phyloP scores from a whole-genome alignment of 805 yeast genomes.

The Pichia scutulata region DNA sequence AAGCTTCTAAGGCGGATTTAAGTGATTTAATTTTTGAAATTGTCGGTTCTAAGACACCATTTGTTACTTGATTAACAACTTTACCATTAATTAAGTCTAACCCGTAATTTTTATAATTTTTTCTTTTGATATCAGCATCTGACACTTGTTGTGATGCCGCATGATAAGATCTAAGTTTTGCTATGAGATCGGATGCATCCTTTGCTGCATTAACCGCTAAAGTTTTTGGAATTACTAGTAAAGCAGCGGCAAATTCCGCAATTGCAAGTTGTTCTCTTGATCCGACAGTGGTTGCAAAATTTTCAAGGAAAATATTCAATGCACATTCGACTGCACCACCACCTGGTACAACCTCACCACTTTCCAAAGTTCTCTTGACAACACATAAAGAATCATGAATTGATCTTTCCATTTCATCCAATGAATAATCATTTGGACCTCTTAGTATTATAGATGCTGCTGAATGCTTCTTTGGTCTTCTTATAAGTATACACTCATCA shows the following conservation, averaged over 20 bases:
- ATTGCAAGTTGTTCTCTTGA: constrained; percentile 96
- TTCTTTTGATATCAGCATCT: constrained; percentile 76
- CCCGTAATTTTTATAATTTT: constrained; percentile 84
- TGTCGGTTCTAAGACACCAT: constrained; percentile 95
- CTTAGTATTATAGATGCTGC: constrained; percentile 87
- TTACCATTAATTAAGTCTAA: constrained; percentile 87
- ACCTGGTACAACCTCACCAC: constrained; percentile 94
- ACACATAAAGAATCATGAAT: constrained; percentile 90
- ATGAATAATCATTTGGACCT: constrained; percentile 90
- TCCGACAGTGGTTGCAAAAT: constrained; percentile 96
- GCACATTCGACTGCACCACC: constrained; percentile 99
- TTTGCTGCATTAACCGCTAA: constrained; percentile 96
- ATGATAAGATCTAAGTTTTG: constrained; percentile 93
- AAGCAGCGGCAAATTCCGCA: constrained; percentile 91
- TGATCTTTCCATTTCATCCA: constrained; percentile 98
- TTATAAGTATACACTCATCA: constrained; percentile 91
- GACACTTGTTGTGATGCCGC: constrained; percentile 87
- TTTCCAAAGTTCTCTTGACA: constrained; percentile 90
- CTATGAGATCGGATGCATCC: constrained; percentile 90
- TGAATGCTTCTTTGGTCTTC: constrained; percentile 86
- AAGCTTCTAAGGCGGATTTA: constrained; percentile 95
- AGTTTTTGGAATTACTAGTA: constrained; percentile 91
- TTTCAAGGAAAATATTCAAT: constrained; percentile 86
- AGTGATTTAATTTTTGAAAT: constrained; percentile 86
- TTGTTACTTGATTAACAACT: constrained; percentile 72